Conservation (phyloP, 768 basidiomycete genomes). For the Mycena olivaceomarginata region DNA sequence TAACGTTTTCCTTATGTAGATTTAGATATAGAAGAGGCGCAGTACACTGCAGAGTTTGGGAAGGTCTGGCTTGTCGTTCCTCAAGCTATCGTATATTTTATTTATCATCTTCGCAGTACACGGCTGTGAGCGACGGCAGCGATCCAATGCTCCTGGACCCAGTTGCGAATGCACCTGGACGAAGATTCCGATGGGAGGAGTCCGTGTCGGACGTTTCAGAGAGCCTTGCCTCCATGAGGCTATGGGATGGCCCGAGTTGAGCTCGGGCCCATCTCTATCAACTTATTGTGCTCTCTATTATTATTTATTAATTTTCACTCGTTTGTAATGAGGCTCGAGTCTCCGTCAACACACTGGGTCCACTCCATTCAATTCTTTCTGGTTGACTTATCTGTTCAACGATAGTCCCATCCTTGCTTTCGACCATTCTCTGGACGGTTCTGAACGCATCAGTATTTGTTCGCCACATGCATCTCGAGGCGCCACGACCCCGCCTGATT, state of each 20-base stretch:
- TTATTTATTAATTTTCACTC: too few relatives aligned
- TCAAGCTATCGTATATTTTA: background rate
- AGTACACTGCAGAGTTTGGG: background rate
- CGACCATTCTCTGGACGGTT: too few relatives aligned
- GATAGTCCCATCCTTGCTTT: too few relatives aligned
- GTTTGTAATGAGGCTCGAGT: too few relatives aligned
- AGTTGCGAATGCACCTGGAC: background rate
- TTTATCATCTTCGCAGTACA: background rate
- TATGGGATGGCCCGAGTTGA: background rate
- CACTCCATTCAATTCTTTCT: too few relatives aligned
- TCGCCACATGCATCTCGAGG: too few relatives aligned
- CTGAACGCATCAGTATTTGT: too few relatives aligned
- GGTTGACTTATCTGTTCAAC: too few relatives aligned
- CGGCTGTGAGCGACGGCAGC: background rate
- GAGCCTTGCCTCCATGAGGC: background rate
- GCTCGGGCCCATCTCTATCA: background rate
- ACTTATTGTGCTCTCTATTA: too few relatives aligned
- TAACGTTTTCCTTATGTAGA: background rate
- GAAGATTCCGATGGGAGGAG: background rate
- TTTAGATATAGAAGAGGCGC: conserved; percentile 1
- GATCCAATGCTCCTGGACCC: background rate
- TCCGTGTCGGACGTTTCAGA: background rate
- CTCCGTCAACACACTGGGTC: too few relatives aligned
- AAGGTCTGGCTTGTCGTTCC: background rate
- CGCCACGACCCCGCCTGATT: too few relatives aligned